phyloP scores from a whole-genome alignment of 345 rosid species.

The Aethionema arabicum region DNA sequence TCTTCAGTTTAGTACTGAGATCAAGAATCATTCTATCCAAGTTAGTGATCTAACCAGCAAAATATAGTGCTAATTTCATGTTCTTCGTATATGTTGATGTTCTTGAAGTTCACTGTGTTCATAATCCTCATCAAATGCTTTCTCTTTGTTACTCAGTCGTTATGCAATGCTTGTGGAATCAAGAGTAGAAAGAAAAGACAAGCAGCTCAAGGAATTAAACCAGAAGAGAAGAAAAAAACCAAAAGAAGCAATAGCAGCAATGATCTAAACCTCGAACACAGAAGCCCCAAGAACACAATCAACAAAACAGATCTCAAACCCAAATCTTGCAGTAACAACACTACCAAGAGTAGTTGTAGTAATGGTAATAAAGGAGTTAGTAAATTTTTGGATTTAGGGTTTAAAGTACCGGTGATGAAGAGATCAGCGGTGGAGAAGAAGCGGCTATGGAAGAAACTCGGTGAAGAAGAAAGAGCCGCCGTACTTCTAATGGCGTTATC shows the following conservation, averaged over 20 bases:
- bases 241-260: constrained; percentile 33
- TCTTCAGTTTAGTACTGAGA: no score
- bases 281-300: constrained; percentile 10
- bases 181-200: constrained; percentile 93
- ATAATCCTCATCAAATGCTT: neutral
- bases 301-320: neutral
- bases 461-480: constrained; percentile 82
- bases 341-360: neutral
- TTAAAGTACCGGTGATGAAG: constrained; percentile 38
- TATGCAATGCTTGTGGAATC: constrained; percentile 98
- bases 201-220: constrained; percentile 51
- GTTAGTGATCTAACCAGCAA: no score
- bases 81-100: neutral
- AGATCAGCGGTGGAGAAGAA: constrained; percentile 52
- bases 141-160: constrained; percentile 48
- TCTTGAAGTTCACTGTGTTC: neutral
- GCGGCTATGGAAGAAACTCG: constrained; percentile 55
- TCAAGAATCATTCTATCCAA: no score
- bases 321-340: constrained; percentile 1
- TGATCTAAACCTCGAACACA: constrained; percentile 22
- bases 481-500: constrained; percentile 87
- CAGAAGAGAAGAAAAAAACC: constrained; percentile 47
- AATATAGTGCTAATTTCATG: no score
- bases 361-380: constrained; percentile 11
- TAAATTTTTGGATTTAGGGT: constrained; percentile 28